Percentiles rank a stretch among this genome's conserved stretches.
Evolutionary conservation across 2,329 filamentous ascomycete genomes (phyloP).

Genomic region (Monilinia polystroma): DNA sequence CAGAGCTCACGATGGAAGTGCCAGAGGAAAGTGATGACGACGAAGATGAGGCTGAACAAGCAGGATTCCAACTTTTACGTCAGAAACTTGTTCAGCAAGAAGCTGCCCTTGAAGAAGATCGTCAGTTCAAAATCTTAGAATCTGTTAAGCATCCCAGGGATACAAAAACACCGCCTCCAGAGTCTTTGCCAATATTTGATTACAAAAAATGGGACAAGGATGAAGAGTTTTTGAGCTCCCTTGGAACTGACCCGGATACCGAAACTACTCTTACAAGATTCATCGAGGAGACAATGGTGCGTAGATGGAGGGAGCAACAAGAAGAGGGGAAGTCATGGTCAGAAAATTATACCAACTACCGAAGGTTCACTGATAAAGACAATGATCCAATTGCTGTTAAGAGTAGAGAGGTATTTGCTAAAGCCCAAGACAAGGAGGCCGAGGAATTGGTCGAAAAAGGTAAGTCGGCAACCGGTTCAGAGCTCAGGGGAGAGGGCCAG

Average conservation of each 20-base stretch:
- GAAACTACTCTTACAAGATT: constrained; percentile 29
- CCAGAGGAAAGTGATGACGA: constrained; percentile 30
- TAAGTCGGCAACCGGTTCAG: constrained; percentile 45
- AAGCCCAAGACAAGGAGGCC: constrained; percentile 32
- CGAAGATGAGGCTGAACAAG: constrained; percentile 25
- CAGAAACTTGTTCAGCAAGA: constrained; percentile 19
- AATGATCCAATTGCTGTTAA: constrained; percentile 35
- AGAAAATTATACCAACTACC: constrained; percentile 34
- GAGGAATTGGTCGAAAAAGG: constrained; percentile 35
- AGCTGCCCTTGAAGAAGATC: constrained; percentile 22
- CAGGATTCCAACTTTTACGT: constrained; percentile 18
- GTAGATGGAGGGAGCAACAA: constrained; percentile 32
- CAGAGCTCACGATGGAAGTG: constrained; percentile 24
- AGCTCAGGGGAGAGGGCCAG: constrained; percentile 57
- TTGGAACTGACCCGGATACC: constrained; percentile 29
- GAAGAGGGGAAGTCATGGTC: constrained; percentile 34
- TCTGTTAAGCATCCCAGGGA: constrained; percentile 31
- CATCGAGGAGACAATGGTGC: constrained; percentile 25
- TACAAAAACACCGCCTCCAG: constrained; percentile 39
- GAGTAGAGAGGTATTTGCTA: constrained; percentile 37
- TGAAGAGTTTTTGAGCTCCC: constrained; percentile 31
- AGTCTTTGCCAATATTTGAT: constrained; percentile 33
- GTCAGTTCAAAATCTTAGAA: constrained; percentile 23
- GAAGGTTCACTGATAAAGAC: constrained; percentile 37
- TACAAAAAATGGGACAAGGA: constrained; percentile 34